These are phyloP conservation scores for Sarcocystis neurona DNA, from an alignment of 169 alveolate species.

Conservation along the genomic window DNA sequence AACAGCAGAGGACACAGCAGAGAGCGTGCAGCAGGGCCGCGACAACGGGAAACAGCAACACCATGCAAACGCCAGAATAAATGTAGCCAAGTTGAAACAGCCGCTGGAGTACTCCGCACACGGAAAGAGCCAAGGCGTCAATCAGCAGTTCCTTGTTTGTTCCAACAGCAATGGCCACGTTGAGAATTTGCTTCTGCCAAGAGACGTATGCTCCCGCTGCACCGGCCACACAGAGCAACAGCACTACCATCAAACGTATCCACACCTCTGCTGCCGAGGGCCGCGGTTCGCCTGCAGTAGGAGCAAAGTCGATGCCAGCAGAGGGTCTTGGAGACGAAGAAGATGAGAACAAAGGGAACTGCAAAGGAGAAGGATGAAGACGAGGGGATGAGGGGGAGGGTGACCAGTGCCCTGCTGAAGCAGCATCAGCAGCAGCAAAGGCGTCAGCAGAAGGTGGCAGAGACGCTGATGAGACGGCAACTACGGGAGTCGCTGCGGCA, in stretches of 20 bases:
- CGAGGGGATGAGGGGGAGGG: background rate
- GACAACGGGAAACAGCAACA: constrained; percentile 36
- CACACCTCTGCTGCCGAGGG: too few relatives aligned
- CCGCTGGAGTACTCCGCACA: constrained; percentile 28
- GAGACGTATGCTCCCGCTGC: background rate
- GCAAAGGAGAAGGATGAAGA: background rate
- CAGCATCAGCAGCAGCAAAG: too few relatives aligned
- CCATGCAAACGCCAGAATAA: background rate
- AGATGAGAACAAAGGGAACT: background rate
- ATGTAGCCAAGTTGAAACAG: constrained; percentile 31
- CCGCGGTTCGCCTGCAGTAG: too few relatives aligned
- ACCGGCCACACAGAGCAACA: background rate
- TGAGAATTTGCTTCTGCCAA: constrained; percentile 37
- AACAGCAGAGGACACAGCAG: background rate
- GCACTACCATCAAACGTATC: background rate
- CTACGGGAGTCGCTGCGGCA: background rate
- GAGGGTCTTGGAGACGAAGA: too few relatives aligned
- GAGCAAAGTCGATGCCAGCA: too few relatives aligned
- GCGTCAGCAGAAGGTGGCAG: background rate
- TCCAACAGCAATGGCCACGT: constrained; percentile 26
- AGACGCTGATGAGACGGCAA: background rate
- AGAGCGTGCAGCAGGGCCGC: background rate
- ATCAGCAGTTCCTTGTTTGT: constrained; percentile 43
- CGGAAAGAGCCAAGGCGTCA: constrained; percentile 26
- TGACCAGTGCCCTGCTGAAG: too few relatives aligned